Conservation (phyloP, 768 basidiomycete species). For the Leccinum longicurvipes region DNA sequence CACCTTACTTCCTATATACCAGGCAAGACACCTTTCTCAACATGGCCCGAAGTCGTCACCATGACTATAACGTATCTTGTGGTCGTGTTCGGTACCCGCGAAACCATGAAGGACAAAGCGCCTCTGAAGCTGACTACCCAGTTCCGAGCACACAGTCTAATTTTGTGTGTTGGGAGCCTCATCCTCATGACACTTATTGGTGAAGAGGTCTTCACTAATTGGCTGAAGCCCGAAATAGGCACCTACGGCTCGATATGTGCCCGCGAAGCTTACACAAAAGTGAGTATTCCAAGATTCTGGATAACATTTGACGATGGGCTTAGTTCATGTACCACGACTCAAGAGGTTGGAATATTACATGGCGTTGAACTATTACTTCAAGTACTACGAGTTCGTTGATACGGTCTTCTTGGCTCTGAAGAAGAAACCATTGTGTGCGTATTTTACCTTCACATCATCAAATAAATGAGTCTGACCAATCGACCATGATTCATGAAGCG, state of each 20-base stretch:
- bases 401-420: conserved; percentile 94
- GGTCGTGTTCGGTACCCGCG: conserved; percentile 79
- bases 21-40: conserved; percentile 79
- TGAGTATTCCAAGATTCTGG: conserved; percentile 40
- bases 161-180: conserved; percentile 76
- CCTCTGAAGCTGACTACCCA: conserved; percentile 69
- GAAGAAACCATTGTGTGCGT: conserved; percentile 91
- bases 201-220: conserved; percentile 82
- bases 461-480: not conserved
- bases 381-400: conserved; percentile 91
- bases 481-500: conserved; percentile 50
- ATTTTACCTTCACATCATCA: not conserved
- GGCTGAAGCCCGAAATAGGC: conserved; percentile 71
- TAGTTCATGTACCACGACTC: not conserved
- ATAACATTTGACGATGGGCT: not conserved
- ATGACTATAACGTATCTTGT: conserved; percentile 76
- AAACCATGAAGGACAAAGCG: conserved; percentile 72
- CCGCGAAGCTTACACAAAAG: conserved; percentile 74
- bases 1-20: conserved; percentile 63
- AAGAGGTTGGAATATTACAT: conserved; percentile 91
- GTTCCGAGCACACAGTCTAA: conserved; percentile 85
- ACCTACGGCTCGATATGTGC: conserved; percentile 74
- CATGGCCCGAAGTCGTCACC: conserved; percentile 59
- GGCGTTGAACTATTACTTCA: conserved; percentile 96
- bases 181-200: conserved; percentile 78